phyloP scores from a whole-genome alignment of 345 rosid genomes.

The Jatropha curcas region DNA sequence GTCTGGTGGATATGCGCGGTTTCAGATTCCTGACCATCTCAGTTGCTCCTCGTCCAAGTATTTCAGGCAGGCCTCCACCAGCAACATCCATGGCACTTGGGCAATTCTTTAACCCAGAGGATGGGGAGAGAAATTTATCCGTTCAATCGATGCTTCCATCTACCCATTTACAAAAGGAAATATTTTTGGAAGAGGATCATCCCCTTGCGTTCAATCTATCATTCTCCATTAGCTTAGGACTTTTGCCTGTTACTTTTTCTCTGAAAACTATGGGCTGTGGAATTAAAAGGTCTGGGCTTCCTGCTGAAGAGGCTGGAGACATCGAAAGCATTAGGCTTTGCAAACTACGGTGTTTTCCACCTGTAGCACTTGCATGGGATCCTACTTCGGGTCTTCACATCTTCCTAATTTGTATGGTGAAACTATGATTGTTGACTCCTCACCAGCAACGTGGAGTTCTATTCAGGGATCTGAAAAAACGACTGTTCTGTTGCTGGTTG shows the following conservation, averaged over 20 bases:
- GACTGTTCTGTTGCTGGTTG: constrained; percentile 79
- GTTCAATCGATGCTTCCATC: constrained; percentile 66
- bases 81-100: constrained; percentile 98
- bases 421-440: constrained; percentile 72
- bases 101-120: constrained; percentile 86
- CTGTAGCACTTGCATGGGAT: constrained; percentile 98
- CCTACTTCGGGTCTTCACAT: constrained; percentile 74
- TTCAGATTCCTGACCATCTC: constrained; percentile 94
- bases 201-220: constrained; percentile 81
- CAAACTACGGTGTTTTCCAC: constrained; percentile 97
- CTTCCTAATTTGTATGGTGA: constrained; percentile 66
- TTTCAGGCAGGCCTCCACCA: constrained; percentile 98
- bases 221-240: constrained; percentile 82
- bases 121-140: constrained; percentile 68
- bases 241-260: constrained; percentile 71
- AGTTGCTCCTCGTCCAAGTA: constrained; percentile 83
- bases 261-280: constrained; percentile 86
- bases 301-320: constrained; percentile 71
- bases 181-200: constrained; percentile 81
- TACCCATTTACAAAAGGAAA: constrained; percentile 65
- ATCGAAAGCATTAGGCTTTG: constrained; percentile 83
- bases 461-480: constrained; percentile 67
- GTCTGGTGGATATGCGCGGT: constrained; percentile 76
- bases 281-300: constrained; percentile 68
- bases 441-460: constrained; percentile 80